Conservation (phyloP, 1,284 basidiomycete species). For the Meira nashicola region DNA sequence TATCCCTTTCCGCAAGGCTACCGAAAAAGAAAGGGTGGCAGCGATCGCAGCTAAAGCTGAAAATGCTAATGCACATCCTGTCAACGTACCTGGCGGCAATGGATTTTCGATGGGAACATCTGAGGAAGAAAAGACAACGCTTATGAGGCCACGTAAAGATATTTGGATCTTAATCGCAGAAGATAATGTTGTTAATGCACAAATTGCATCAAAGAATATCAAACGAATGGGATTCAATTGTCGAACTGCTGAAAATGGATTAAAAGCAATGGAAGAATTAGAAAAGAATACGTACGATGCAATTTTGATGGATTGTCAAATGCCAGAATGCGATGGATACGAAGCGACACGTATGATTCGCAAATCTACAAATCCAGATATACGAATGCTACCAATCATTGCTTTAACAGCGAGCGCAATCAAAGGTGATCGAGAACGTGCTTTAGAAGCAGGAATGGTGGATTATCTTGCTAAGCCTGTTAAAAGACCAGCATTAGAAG, state of each 20-base stretch:
- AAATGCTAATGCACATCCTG: no score
- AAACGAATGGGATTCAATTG: constrained; percentile 50
- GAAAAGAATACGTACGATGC: constrained; percentile 38
- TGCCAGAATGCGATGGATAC: constrained; percentile 47
- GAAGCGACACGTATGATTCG: constrained; percentile 40
- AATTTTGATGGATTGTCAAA: constrained; percentile 29
- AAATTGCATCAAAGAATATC: constrained; percentile 45
- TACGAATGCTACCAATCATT: constrained; percentile 41
- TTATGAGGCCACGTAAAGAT: constrained; percentile 38
- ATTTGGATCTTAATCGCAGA: constrained; percentile 49
- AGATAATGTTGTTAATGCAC: constrained; percentile 47
- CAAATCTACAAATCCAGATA: constrained; percentile 32
- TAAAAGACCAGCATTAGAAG: constrained; percentile 39
- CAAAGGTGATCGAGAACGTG: constrained; percentile 46
- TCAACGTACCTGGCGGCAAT: constrained; percentile 12
- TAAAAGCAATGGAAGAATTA: constrained; percentile 38
- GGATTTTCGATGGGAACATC: constrained; percentile 19
- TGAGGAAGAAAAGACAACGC: constrained; percentile 16
- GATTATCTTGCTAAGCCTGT: constrained; percentile 49
- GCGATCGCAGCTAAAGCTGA: neutral
- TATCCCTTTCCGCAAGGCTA: constrained; percentile 40
- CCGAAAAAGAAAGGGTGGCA: constrained; percentile 10
- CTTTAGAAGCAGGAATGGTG: constrained; percentile 42
- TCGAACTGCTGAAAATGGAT: constrained; percentile 42
- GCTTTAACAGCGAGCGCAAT: constrained; percentile 47